These are phyloP conservation scores for Peniophora sp. DNA, from an alignment of 1,284 basidiomycete species.

Conservation along the genomic window DNA sequence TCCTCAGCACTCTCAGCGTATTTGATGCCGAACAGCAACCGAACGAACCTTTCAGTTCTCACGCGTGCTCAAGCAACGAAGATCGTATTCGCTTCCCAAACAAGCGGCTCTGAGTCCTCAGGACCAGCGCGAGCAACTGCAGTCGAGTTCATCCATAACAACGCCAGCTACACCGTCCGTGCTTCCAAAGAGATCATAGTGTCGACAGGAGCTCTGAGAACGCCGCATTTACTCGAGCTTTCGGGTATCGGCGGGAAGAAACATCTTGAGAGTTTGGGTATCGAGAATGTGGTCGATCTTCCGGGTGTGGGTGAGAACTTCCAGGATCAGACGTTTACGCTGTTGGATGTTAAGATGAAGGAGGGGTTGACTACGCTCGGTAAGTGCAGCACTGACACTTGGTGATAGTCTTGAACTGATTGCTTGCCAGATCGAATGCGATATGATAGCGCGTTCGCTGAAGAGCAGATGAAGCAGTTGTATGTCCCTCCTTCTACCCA, in stretches of 20 bases:
- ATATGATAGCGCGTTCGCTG: constrained; percentile 7
- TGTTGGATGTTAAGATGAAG: constrained; percentile 9
- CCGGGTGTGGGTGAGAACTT: constrained; percentile 29
- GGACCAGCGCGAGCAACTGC: constrained; percentile 4
- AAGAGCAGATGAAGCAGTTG: constrained; percentile 7
- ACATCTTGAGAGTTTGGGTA: constrained; percentile 17
- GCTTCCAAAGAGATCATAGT: constrained; percentile 30
- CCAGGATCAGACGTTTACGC: constrained; percentile 12
- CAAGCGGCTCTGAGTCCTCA: neutral
- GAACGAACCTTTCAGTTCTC: constrained; percentile 12
- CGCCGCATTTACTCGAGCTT: constrained; percentile 25
- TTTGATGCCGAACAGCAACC: constrained; percentile 9
- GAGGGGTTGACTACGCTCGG: constrained; percentile 8
- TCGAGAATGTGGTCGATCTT: constrained; percentile 19
- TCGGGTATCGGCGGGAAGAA: constrained; percentile 22
- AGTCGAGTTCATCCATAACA: constrained; percentile 10
- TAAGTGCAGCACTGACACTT: neutral
- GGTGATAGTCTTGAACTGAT: neutral
- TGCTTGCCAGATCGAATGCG: constrained; percentile 9
- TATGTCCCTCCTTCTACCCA: constrained; percentile 2
- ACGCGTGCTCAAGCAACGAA: constrained; percentile 11
- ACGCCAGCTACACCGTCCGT: constrained; percentile 13
- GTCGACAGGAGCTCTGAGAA: constrained; percentile 26
- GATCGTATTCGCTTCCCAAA: constrained; percentile 7
- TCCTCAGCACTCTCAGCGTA: constrained; percentile 21